Base-by-base conservation (phyloP, 441 rosid species). In the Geranium incanum region DNA sequence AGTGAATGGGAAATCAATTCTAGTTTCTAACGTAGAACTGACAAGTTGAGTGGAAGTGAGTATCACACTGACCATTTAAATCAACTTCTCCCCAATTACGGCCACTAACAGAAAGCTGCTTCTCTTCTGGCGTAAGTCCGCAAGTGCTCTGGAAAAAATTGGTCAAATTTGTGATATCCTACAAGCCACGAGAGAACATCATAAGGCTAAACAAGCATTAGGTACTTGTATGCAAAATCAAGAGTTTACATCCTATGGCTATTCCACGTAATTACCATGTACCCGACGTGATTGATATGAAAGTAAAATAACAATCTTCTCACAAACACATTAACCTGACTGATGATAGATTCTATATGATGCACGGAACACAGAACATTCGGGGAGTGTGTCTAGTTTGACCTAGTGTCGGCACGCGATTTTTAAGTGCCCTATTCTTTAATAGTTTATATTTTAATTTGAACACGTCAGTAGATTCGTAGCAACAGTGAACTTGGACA, bases 61-160 rank as follows among this genome's bases (percentile, higher is more conserved):
- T 64, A 63, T 43, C 48, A 80, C 86, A 39, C 43, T 66, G 36
- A 93, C 98, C 97, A 84, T 80, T 85, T 76, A 95, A 84, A 86
- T 92, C 91, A 69, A 95, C 88, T 75, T 90, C 99, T 69, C 99
- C 99, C 97, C 96, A 95, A 41, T 90, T 92, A 62, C 94, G 96
- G 21, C 99, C 99, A 78, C 84, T 86, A 48, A 95, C 87, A 73
- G 97, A 92, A 80, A 95, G 88, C 66, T 95, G 97, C 79, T 89
- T 95, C 81, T 92, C 96, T 78, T 87, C 90, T 12, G 91, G 84
- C 33, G 86, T 79, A 81, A 89, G 79, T 18, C 91, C 96, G 80
- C 80, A 91, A 69, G 73, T 77, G 76, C 70, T 85, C 81, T 88
- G 93, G 85, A 95, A 95, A 83, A 81, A 89, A 72, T 71, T 89